Evolutionary conservation across 768 basidiomycete genomes (phyloP), one percentile per base, ranked within the genome.

Genomic region (Glaciozyma martinii): DNA sequence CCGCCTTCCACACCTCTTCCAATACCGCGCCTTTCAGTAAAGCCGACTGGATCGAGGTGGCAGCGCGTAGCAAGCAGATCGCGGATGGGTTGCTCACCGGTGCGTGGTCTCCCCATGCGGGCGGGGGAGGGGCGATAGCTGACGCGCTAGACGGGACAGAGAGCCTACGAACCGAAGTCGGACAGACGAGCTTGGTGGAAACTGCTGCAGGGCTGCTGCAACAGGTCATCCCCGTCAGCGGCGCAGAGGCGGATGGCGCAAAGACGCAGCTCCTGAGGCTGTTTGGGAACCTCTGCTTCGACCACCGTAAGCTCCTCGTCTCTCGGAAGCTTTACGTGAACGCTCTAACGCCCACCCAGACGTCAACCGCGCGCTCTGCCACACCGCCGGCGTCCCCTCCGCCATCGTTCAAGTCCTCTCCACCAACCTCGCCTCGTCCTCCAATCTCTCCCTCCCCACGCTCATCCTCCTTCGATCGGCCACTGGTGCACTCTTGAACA

Each of bases 281-380:
- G 1, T 61, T 66, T 0, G 70, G 70, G 16, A 71, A 71, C 57
- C 7, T 62, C 32, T 67, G 66, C 56, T 71, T 65, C 53, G 70
- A 71, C 7, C 63, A 71, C 21, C 66, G 70, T 71, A 5, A 23
- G 69, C 23, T 19, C 21, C 3, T 21, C 25, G 4, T 53, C 29
- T 19, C 18, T 3, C 15, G 27, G 19, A 27, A 15, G 4, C 9
- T 13, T 2, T 16, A 6, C 12, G 8, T 25, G 3, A 30, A 32
- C 30, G 18, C 7, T n/a, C 21, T 25, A 9, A 9, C n/a, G 33
- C 44, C 7, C 25, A 19, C 32, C 5, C 37, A 71, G 70, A 71
- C 32, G 53, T 33, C 23, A 71, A 71, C n/a, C 70, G 70, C 12
- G 52, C 59, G 18, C 53, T 18, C 7, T 27, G 37, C 1, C 62